Percentiles rank a stretch among this genome's conserved stretches.
phyloP scores from a whole-genome alignment of 2,329 filamentous ascomycete genomes.

The Talaromyces sp. region DNA sequence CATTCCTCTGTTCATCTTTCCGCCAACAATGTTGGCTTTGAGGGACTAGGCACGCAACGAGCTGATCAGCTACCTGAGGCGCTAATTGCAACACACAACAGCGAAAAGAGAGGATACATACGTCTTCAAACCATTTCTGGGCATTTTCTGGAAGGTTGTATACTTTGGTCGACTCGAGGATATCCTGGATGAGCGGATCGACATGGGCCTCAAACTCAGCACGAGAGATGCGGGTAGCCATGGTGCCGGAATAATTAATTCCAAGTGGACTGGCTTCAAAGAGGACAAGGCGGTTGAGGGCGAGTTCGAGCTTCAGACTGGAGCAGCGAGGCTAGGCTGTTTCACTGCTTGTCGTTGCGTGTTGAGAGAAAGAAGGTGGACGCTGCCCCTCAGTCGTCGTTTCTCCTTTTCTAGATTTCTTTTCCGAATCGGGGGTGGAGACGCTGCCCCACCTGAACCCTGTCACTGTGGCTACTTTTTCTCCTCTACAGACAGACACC shows the following conservation, averaged over 20 bases:
- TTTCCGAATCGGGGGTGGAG: not conserved
- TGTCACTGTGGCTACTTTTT: too few species aligned
- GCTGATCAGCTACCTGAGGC: not conserved
- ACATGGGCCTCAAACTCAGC: slow-evolving; percentile 84
- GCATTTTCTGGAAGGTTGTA: slow-evolving; percentile 81
- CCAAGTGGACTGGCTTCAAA: not conserved
- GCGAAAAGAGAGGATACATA: slow-evolving; percentile 30
- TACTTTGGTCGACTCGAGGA: slow-evolving; percentile 70
- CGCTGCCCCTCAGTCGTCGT: not conserved
- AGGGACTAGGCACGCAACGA: slow-evolving; percentile 56
- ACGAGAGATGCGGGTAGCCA: slow-evolving; percentile 67
- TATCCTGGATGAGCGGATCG: slow-evolving; percentile 75
- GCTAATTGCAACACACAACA: not conserved
- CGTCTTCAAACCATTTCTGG: slow-evolving; percentile 80
- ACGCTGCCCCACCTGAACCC: not conserved
- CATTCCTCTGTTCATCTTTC: slow-evolving; percentile 98
- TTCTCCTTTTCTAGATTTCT: not conserved
- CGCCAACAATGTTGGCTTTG: slow-evolving; percentile 80
- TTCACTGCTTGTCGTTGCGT: too few species aligned
- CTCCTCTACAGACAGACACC: too few species aligned
- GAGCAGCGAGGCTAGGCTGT: not conserved
- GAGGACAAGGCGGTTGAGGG: not conserved
- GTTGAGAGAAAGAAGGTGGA: not conserved
- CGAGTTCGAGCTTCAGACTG: not conserved
- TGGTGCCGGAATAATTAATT: slow-evolving; percentile 23